These are phyloP conservation scores for Akanthomyces muscarius DNA, from an alignment of 2,329 filamentous ascomycete species.

Conservation along the genomic window DNA sequence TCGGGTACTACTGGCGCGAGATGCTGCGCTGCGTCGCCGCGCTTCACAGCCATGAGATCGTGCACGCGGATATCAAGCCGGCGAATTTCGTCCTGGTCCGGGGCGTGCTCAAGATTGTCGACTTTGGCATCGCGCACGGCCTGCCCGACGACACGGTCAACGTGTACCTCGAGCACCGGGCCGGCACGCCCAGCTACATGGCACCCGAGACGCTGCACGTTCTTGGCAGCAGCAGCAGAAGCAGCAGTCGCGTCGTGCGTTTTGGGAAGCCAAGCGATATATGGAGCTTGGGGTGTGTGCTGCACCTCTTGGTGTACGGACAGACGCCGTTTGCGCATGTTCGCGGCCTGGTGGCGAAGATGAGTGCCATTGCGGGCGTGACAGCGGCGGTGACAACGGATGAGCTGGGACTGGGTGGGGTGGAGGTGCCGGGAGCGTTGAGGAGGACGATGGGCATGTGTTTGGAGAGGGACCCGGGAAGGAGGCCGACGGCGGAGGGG, in stretches of 20 bases:
- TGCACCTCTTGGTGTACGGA: conserved; percentile 93
- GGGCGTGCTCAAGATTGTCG: conserved; percentile 80
- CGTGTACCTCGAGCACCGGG: conserved; percentile 83
- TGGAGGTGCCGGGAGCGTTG: too few species aligned
- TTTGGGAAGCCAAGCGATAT: conserved; percentile 85
- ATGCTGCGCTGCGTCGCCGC: conserved; percentile 89
- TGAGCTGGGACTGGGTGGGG: too few species aligned
- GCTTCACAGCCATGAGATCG: conserved; percentile 77
- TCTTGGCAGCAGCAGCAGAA: neutral
- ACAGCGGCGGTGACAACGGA: too few species aligned
- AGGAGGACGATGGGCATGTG: neutral
- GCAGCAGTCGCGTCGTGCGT: conserved; percentile 39
- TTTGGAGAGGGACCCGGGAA: neutral
- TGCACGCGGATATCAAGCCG: conserved; percentile 86
- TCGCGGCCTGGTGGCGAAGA: neutral
- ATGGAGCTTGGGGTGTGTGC: conserved; percentile 83
- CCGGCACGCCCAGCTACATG: conserved; percentile 93
- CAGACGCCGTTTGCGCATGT: conserved; percentile 82
- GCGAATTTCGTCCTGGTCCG: conserved; percentile 85
- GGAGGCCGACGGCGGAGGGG: neutral
- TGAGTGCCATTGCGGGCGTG: neutral
- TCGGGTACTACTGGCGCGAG: conserved; percentile 82
- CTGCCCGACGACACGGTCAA: conserved; percentile 87
- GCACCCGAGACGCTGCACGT: conserved; percentile 77
- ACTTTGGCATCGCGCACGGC: conserved; percentile 89